Evolutionary conservation across 768 basidiomycete genomes (phyloP).

Genomic region (Kwoniella mangroviensis): DNA sequence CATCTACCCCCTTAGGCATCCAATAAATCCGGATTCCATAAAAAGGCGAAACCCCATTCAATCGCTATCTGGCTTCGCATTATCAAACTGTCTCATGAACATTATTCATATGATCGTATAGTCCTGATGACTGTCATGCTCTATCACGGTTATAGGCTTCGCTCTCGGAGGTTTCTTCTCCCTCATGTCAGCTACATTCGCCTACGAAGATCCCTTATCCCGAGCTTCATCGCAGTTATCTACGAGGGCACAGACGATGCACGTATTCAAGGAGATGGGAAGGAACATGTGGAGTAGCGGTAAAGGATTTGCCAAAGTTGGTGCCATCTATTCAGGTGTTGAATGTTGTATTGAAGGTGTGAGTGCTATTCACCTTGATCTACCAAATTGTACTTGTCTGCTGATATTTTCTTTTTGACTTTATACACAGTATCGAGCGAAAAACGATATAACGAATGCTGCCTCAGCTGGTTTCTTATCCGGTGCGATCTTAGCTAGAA

Average conservation of each 20-base stretch:
- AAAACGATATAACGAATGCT: slow-evolving; percentile 92
- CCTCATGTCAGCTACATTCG: slow-evolving; percentile 92
- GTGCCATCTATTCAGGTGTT: slow-evolving; percentile 88
- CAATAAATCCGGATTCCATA: too few relatives aligned
- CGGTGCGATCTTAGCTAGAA: slow-evolving; percentile 84
- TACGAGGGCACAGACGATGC: slow-evolving; percentile 73
- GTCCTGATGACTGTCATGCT: background rate
- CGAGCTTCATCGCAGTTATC: slow-evolving; percentile 52
- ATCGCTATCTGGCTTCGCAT: too few relatives aligned
- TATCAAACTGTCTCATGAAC: too few relatives aligned
- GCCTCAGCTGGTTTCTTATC: slow-evolving; percentile 84
- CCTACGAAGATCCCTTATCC: slow-evolving; percentile 85
- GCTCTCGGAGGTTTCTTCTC: slow-evolving; percentile 94
- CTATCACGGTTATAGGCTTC: slow-evolving; percentile 66
- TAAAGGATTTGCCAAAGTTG: slow-evolving; percentile 92
- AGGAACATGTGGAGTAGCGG: slow-evolving; percentile 86
- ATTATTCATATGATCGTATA: background rate
- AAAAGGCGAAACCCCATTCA: too few relatives aligned
- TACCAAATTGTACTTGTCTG: too few relatives aligned
- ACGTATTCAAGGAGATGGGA: slow-evolving; percentile 93
- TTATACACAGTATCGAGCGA: slow-evolving; percentile 81
- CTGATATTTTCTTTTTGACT: too few relatives aligned
- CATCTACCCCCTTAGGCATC: too few relatives aligned
- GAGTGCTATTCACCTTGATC: slow-evolving; percentile 58
- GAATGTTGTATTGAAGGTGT: slow-evolving; percentile 96